A percentile compares a stretch with the other conserved stretches of the same genome.
Conservation (phyloP, 192 early-diverging fungal genomes). For the Backusella macrospora region DNA sequence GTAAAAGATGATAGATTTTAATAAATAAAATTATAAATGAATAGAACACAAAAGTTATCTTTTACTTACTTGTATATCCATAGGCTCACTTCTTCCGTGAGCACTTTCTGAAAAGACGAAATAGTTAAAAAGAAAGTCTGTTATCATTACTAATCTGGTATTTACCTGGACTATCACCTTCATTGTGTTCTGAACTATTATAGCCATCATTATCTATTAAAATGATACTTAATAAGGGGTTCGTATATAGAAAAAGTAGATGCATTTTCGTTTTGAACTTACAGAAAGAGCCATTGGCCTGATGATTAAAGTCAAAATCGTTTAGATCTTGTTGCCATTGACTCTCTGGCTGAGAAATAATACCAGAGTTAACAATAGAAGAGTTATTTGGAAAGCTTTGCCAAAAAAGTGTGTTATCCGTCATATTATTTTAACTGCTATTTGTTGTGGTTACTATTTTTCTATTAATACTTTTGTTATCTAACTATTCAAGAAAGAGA, state of each 20-base stretch:
- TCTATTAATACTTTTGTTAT: too few relatives aligned
- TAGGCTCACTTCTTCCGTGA: background rate
- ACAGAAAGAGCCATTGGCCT: background rate
- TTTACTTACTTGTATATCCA: background rate
- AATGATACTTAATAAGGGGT: background rate
- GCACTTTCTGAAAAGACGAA: background rate
- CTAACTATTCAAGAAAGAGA: too few relatives aligned
- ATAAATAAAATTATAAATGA: too few relatives aligned
- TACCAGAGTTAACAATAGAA: background rate
- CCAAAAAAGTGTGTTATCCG: background rate
- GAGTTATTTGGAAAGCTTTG: background rate
- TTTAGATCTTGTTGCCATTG: conserved; percentile 1
- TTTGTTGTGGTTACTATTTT: too few relatives aligned
- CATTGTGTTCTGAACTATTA: background rate
- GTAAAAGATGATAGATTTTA: background rate
- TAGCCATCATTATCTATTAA: background rate
- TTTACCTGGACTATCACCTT: conserved; percentile 8
- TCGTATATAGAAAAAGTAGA: background rate
- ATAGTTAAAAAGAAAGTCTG: background rate
- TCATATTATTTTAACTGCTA: background rate
- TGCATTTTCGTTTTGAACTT: background rate
- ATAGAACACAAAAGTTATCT: background rate
- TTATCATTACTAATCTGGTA: background rate
- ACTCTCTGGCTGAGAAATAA: background rate
- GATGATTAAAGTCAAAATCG: background rate